Evolutionary conservation across 768 basidiomycete genomes (phyloP).

Genomic region (Kwoniella sp.): DNA sequence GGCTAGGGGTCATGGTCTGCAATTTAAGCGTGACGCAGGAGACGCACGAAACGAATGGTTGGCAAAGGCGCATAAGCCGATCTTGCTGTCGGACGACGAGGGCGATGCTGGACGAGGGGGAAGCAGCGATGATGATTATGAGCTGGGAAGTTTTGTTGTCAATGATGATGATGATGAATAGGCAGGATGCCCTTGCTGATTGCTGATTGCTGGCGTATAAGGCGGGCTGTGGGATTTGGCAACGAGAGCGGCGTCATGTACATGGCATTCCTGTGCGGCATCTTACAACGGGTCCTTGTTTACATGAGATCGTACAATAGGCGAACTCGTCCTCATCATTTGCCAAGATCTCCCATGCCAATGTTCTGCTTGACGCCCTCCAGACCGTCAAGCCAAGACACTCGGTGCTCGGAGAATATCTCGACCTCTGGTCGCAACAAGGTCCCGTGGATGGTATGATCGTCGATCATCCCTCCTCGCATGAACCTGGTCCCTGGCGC

Average conservation of each 20-base stretch:
- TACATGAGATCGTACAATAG: no score
- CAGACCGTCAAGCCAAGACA: slow-evolving; percentile 14
- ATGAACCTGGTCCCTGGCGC: slow-evolving; percentile 27
- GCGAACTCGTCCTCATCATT: no score
- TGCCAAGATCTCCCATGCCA: no score
- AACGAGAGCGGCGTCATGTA: no score
- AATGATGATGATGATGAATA: slow-evolving; percentile 35
- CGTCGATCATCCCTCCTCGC: slow-evolving; percentile 36
- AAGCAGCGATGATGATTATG: slow-evolving; percentile 41
- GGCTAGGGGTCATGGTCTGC: slow-evolving; percentile 26
- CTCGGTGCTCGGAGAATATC: slow-evolving; percentile 18
- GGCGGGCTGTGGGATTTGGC: no score
- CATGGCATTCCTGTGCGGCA: no score
- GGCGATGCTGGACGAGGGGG: slow-evolving; percentile 5
- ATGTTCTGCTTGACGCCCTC: slow-evolving; percentile 20
- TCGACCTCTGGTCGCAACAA: slow-evolving; percentile 25
- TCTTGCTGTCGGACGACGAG: slow-evolving; percentile 41
- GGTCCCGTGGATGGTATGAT: slow-evolving; percentile 23
- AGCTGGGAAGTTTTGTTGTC: slow-evolving; percentile 41
- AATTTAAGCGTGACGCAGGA: slow-evolving; percentile 17
- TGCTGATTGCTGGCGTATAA: no score
- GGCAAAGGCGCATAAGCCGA: slow-evolving; percentile 41
- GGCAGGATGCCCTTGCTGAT: no score
- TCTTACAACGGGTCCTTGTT: no score
- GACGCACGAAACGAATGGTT: slow-evolving; percentile 27